These are phyloP conservation scores for Halteria grandinella DNA, from an alignment of 73 alveolate genomes.

Conservation along the genomic window DNA sequence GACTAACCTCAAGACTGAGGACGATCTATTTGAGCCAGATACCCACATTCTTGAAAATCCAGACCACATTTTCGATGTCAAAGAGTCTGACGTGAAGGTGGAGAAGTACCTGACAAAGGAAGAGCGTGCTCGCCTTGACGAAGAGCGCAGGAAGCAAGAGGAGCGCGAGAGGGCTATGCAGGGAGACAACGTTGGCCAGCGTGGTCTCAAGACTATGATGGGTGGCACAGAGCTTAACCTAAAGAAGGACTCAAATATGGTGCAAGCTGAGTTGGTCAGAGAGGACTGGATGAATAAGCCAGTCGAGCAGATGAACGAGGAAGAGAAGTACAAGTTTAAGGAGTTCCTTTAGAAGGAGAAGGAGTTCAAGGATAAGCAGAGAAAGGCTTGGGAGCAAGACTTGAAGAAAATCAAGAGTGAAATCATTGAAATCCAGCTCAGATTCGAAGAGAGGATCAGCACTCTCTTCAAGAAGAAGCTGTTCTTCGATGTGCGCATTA, in stretches of 20 bases:
- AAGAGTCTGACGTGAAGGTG: slow-evolving; percentile 83
- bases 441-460: slow-evolving; percentile 79
- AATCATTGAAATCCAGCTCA: slow-evolving; percentile 73
- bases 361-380: slow-evolving; percentile 95
- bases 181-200: slow-evolving; percentile 95
- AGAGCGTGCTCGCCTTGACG: slow-evolving; percentile 89
- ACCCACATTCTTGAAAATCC: slow-evolving; percentile 85
- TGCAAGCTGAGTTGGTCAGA: slow-evolving; percentile 84
- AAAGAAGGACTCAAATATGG: slow-evolving; percentile 86
- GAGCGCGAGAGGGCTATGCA: slow-evolving; percentile 92
- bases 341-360: slow-evolving; percentile 92
- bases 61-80: slow-evolving; percentile 86
- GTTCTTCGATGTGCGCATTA: slow-evolving; percentile 78
- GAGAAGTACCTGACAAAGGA: slow-evolving; percentile 90
- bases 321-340: slow-evolving; percentile 86
- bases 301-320: slow-evolving; percentile 94
- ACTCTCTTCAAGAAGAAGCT: slow-evolving; percentile 80
- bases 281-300: slow-evolving; percentile 97
- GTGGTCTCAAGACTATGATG: slow-evolving; percentile 96
- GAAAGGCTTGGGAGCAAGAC: slow-evolving; percentile 89
- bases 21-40: slow-evolving; percentile 82
- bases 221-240: slow-evolving; percentile 89
- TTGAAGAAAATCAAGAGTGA: slow-evolving; percentile 80
- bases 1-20: slow-evolving; percentile 86
- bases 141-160: slow-evolving; percentile 88